These are phyloP conservation scores for Acidomyces sp. DNA, from an alignment of 495 filamentous ascomycete genomes.

Conservation along the genomic window DNA sequence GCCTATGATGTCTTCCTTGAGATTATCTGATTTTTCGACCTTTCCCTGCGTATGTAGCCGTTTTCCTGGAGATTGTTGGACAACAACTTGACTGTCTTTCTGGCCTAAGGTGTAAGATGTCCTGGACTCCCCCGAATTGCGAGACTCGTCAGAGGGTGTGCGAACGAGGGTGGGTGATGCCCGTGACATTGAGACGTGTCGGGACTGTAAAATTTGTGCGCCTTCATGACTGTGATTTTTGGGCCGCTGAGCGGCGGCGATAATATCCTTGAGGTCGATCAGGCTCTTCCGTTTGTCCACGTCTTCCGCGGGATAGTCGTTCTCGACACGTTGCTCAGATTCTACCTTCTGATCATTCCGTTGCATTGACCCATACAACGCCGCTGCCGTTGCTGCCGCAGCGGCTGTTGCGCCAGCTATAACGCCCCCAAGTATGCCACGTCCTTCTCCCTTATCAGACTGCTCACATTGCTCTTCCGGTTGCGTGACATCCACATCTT, in stretches of 20 bases:
- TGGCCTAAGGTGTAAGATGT: conserved; percentile 8
- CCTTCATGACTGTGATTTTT: not conserved
- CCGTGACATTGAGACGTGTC: conserved; percentile 1
- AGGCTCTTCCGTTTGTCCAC: conserved; percentile 15
- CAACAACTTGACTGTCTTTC: not conserved
- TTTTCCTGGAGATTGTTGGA: conserved; percentile 6
- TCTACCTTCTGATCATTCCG: not conserved
- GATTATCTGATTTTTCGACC: not conserved
- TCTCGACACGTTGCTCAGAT: not conserved
- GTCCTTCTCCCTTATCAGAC: conserved; percentile 2
- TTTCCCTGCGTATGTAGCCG: conserved; percentile 1
- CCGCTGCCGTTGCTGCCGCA: conserved; percentile 5
- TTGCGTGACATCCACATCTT: conserved; percentile 2
- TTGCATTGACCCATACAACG: not conserved
- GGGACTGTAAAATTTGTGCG: not conserved
- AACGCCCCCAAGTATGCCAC: conserved; percentile 4
- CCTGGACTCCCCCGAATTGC: conserved; percentile 1
- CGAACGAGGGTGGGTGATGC: conserved; percentile 2
- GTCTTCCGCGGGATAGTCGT: conserved; percentile 1
- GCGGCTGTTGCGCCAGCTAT: conserved; percentile 12
- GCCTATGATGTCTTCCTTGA: conserved; percentile 2
- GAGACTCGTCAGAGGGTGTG: conserved; percentile 5
- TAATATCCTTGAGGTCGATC: conserved; percentile 14
- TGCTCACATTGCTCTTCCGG: conserved; percentile 2
- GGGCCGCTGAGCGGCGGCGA: conserved; percentile 1